phyloP scores from a whole-genome alignment of 108 stramenopile genomes.

The Skeletonema grethae region DNA sequence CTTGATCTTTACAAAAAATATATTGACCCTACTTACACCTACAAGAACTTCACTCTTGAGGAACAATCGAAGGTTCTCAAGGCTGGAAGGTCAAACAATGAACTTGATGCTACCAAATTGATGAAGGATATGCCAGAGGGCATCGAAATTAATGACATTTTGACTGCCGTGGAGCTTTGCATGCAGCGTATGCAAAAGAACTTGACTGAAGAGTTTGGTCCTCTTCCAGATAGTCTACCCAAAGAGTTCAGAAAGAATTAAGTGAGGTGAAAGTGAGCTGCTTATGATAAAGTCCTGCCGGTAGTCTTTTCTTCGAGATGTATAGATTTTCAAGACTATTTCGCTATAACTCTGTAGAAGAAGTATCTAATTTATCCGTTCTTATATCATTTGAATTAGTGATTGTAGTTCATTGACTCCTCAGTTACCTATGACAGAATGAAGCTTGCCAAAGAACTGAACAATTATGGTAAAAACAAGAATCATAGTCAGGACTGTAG shows the following conservation, averaged over 20 bases:
- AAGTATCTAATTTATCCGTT: constrained; percentile 4
- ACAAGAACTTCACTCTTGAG: constrained; percentile 95
- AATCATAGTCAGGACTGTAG: constrained; percentile 45
- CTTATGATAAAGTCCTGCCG: neutral
- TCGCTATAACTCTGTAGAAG: neutral
- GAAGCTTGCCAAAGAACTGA: constrained; percentile 54
- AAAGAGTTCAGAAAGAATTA: constrained; percentile 57
- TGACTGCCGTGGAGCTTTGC: constrained; percentile 87
- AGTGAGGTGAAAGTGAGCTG: neutral
- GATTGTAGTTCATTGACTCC: neutral
- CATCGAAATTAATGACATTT: constrained; percentile 89
- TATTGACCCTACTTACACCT: constrained; percentile 97
- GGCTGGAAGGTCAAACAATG: constrained; percentile 97
- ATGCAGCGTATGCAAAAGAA: constrained; percentile 96
- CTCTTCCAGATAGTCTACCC: constrained; percentile 76
- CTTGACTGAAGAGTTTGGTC: constrained; percentile 79
- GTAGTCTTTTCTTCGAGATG: neutral
- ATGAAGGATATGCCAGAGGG: constrained; percentile 91
- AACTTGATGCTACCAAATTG: constrained; percentile 96
- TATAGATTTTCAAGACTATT: neutral
- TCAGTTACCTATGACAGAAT: constrained; percentile 10
- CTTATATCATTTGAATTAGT: neutral
- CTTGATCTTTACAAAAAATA: constrained; percentile 97
- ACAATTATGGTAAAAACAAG: constrained; percentile 46
- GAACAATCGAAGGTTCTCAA: constrained; percentile 94